Conservation (phyloP, 805 yeast species). For the Suhomyces kilbournensis region DNA sequence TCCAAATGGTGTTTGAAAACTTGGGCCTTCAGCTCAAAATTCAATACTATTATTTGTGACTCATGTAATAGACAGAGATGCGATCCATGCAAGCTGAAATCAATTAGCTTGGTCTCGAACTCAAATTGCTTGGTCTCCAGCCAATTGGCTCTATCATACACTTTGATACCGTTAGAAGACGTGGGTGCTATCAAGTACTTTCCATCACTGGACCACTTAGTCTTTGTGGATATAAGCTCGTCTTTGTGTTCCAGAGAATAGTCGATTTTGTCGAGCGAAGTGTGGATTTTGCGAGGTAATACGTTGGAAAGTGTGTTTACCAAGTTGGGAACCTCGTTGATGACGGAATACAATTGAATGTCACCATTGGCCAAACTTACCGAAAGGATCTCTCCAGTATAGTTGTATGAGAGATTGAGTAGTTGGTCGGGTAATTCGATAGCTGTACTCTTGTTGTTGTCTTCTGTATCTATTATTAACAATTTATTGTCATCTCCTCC, state of each 20-base stretch:
- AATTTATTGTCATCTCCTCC: slow-evolving; percentile 70
- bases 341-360: slow-evolving; percentile 52
- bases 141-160: slow-evolving; percentile 43
- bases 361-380: slow-evolving; percentile 60
- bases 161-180: slow-evolving; percentile 40
- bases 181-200: slow-evolving; percentile 67
- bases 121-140: slow-evolving; percentile 12
- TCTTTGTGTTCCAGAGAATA: slow-evolving; percentile 42
- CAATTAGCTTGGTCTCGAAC: slow-evolving; percentile 35
- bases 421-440: slow-evolving; percentile 52
- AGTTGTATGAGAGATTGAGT: slow-evolving; percentile 52
- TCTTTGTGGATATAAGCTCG: slow-evolving; percentile 48
- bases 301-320: slow-evolving; percentile 43
- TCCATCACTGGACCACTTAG: slow-evolving; percentile 73
- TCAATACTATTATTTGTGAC: slow-evolving; percentile 60
- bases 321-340: slow-evolving; percentile 53
- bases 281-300: slow-evolving; percentile 36
- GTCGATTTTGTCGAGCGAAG: slow-evolving; percentile 34
- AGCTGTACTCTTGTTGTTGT: slow-evolving; percentile 27
- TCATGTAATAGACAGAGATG: slow-evolving; percentile 16
- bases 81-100: slow-evolving; percentile 55
- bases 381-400: slow-evolving; percentile 54
- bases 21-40: slow-evolving; percentile 36
- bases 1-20: slow-evolving; percentile 11
- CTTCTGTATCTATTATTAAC: slow-evolving; percentile 41